Evolutionary conservation across 495 filamentous ascomycete genomes (phyloP).

Genomic region (Neurospora africana): DNA sequence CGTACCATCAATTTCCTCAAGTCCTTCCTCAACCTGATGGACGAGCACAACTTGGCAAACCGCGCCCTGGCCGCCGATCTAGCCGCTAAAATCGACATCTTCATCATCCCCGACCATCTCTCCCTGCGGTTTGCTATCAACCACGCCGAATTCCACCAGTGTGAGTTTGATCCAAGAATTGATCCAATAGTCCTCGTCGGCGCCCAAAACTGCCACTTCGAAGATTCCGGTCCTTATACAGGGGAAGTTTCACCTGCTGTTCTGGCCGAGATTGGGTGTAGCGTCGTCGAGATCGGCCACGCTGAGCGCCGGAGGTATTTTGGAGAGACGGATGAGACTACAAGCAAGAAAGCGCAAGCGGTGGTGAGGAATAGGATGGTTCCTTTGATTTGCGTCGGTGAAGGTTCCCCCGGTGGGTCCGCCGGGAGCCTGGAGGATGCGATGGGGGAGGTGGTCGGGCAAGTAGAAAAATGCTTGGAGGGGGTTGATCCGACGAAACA

Average conservation of each 20-base stretch:
- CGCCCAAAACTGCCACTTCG: constrained; percentile 64
- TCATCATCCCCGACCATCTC: constrained; percentile 67
- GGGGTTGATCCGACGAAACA: constrained; percentile 48
- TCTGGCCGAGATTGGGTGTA: constrained; percentile 52
- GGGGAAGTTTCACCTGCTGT: constrained; percentile 64
- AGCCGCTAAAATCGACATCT: constrained; percentile 38
- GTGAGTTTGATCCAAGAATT: neutral
- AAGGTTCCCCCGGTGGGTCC: constrained; percentile 29
- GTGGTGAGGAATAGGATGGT: constrained; percentile 57
- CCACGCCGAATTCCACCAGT: constrained; percentile 28
- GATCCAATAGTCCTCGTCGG: constrained; percentile 42
- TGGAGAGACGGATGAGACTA: constrained; percentile 55
- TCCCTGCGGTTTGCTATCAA: constrained; percentile 47
- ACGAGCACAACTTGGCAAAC: constrained; percentile 16
- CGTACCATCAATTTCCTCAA: constrained; percentile 53
- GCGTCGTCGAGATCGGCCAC: constrained; percentile 67
- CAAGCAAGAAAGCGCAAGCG: constrained; percentile 56
- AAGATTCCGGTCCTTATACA: constrained; percentile 59
- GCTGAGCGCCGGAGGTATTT: constrained; percentile 64
- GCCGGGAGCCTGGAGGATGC: too few species aligned
- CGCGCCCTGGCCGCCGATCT: constrained; percentile 18
- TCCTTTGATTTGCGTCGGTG: constrained; percentile 73
- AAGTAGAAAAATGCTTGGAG: constrained; percentile 51
- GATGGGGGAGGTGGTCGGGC: constrained; percentile 54
- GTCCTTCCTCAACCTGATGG: constrained; percentile 33